Evolutionary conservation across 345 rosid species (phyloP), one percentile per base, ranked within the genome.

Genomic region (Limnanthes douglasii): DNA sequence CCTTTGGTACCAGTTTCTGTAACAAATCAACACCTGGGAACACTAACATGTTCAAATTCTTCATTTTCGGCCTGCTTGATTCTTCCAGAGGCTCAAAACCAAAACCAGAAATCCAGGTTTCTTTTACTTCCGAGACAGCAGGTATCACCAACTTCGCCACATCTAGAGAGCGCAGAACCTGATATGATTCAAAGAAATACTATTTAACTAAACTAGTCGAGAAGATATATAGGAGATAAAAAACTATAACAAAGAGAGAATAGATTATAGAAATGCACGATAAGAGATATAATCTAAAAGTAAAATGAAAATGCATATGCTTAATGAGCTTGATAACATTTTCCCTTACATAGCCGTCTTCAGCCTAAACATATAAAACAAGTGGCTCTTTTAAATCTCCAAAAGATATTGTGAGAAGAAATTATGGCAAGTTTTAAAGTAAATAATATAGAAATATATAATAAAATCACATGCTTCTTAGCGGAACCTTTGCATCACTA

Each of bases 1-100:
- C 39, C 54, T 19, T 53, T 39, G 52, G 21, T 59, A 83, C 17
- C 40, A 63, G 52, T 56, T 84, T 90, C 72, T 73, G 74, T 51
- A 90, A 53, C 88, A 90, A 62, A 43, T 77, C 94, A 28, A 90
- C 80, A 19, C 96, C 82, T 21, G 94, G 98, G 63, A 90, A 90
- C 28, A 69, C 88, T 56, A 90, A 17, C 56, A 90, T 44, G 46
- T 71, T 84, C 64, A 70, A 62, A 46, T 70, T 70, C 57, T 65
- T 70, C 45, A 73, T 60, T 53, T 43, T 48, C 41, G 50, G 65
- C 47, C 57, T 64, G 29, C 34, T 62, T 34, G 60, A 51, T 41
- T 46, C 50, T 26, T 61, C 60, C 41, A 80, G 53, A 6, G 83
- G 74, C 49, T 21, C 50, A 60, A 90, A 90, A 55, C 85, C 88